Base-by-base conservation (phyloP, 257 asterid species). In the Fraxinus pennsylvanica region DNA sequence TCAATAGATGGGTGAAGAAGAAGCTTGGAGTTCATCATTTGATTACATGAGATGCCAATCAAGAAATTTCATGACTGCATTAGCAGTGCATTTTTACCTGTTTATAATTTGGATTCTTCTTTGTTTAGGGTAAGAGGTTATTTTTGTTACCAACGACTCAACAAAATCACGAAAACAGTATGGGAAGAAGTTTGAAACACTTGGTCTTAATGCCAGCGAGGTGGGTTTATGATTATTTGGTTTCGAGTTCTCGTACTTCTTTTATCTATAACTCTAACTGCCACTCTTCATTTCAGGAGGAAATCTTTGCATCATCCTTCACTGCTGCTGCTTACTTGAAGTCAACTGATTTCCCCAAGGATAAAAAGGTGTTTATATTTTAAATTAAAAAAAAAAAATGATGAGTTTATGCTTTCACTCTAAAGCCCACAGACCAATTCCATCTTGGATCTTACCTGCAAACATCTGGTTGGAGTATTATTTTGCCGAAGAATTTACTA, bases 321-420 rank as follows among this genome's bases (percentile, higher is more conserved):
- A 97, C 99, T 72, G 99, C 97, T 83, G 99, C 98, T 80, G 98
- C 99, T 72, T 96, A 93, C 94, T 87, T 96, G 81, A 88, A 86
- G 84, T 96, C 99, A 6, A 93, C 93, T 74, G 89, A 96, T 81
- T 96, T 93, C 84, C 99, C 99, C n/a, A 93, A 96, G 86, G 96
- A 96, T 76, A 96, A 96, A 87, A 96, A 93, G 97, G 99, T 93
- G 21, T 10, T 82, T 63, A 13, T 78, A 45, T 75, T 50, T 29
- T 35, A 27, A 69, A 22, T n/a, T 59, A n/a, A n/a, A n/a, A n/a
- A n/a, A n/a, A n/a, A n/a, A n/a, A n/a, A n/a, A 2, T 63, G 17
- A 63, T 0, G 32, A 25, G 7, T 22, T 54, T 9, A 63, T 9
- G 69, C 35, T 63, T 63, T 63, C 29, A 6, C 67, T 59, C 10